Evolutionary conservation across 257 asterid genomes (phyloP), one percentile per base, ranked within the genome.

Genomic region (Datura wrightii): DNA sequence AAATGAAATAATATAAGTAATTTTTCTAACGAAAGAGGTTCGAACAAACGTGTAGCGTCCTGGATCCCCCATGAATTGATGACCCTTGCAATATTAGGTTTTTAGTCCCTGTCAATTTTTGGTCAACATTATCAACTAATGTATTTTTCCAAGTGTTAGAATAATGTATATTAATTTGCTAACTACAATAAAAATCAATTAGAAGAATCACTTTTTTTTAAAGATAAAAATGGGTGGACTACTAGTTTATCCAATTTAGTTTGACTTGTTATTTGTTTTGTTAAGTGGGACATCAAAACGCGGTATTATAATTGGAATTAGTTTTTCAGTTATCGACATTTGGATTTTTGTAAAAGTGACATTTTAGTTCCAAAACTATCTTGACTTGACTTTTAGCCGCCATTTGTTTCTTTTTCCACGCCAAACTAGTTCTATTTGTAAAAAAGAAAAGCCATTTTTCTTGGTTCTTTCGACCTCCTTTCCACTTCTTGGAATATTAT

Each of bases 331-430:
- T 50, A 36, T 5, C 0, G 44, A 76, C 8, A 76, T 31, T 76
- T 31, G 82, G 63, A 78, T 63, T 76, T 46, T 48, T 74, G 18
- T 74, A 69, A 48, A 39, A 50, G 44, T 76, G 15, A 74, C 60
- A 48, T 48, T 48, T 44, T 71, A 16, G 37, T 44, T 71, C 37
- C 10, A 42, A 71, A 44, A 72, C 8, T 72, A 46, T 19, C 19
- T 72, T 46, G 19, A 74, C 80, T 74, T 48, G 42, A 74, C 80
- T 74, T 74, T 74, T 74, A 48, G 42, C 42, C 58, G 11, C 59
- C 59, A 74, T 50, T 19, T 76, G 9, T 76, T 76, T 76, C 11
- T 6, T 67, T 67, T 67, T 67, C 50, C 50, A 67, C 42, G 3
- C 41, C 42, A 37, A 66, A 37, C 2, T 5, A 66, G 2, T 74